Conservation (phyloP, 345 rosid genomes). For the Sisymbrium irio region DNA sequence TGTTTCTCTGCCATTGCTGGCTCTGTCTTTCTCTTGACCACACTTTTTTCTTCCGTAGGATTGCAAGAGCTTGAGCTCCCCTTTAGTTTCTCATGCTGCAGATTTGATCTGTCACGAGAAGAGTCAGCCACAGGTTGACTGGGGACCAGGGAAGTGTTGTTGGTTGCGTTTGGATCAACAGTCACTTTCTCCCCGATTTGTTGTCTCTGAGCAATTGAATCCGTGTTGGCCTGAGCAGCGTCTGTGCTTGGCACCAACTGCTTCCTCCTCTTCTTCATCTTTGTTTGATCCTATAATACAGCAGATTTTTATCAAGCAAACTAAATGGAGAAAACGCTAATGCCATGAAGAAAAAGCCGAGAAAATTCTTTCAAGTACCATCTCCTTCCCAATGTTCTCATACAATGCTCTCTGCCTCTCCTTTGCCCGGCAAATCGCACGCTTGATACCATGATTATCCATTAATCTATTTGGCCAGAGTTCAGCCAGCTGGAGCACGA, state of each 20-base stretch:
- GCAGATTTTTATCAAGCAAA: background rate
- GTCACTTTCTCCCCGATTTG: constrained; percentile 7
- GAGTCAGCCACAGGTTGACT: background rate
- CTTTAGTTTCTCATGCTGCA: constrained; percentile 25
- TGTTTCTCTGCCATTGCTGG: constrained; percentile 16
- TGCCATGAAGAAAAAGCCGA: no score
- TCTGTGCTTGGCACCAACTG: constrained; percentile 23
- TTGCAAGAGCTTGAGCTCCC: constrained; percentile 24
- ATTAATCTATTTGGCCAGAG: constrained; percentile 54
- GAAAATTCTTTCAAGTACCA: no score
- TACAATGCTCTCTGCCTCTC: constrained; percentile 40
- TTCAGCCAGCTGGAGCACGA: constrained; percentile 44
- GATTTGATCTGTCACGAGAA: constrained; percentile 27
- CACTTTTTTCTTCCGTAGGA: constrained; percentile 22
- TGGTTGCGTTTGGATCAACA: constrained; percentile 17
- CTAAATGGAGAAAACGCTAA: background rate
- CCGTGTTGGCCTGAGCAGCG: background rate
- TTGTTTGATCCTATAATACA: constrained; percentile 17
- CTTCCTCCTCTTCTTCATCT: no score
- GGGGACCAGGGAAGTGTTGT: background rate
- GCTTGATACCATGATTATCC: constrained; percentile 50
- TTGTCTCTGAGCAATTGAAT: constrained; percentile 4
- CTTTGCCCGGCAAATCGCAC: constrained; percentile 49
- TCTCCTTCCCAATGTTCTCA: constrained; percentile 21
- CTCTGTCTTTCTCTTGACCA: constrained; percentile 21